Base-by-base conservation (phyloP, 768 basidiomycete genomes). In the Panellus pusillus region DNA sequence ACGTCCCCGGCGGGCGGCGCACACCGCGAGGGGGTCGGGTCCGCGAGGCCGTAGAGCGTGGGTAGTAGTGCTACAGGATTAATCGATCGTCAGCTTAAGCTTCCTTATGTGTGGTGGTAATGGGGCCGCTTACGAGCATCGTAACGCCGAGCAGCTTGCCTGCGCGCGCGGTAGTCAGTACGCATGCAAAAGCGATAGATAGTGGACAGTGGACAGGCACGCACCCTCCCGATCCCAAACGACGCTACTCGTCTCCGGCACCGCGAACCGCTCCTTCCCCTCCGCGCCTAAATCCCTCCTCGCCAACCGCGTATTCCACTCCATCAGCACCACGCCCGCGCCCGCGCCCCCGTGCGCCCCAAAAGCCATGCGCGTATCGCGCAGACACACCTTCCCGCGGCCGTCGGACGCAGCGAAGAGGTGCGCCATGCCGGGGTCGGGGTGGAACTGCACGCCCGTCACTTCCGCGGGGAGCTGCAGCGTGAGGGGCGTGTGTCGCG, bases 301-400 rank as follows among this genome's bases (percentile, higher is more conserved):
- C 17, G 82, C 76, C 11, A 77, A 52, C 54, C 64, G 71, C 8
- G 76, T 76, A 43, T 70, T 74, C 56, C 78, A 78, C 76, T 78
- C 84, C 49, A 55, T 74, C 52, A 78, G 78, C 8, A 89, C 81
- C 1, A 86, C 71, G 0, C 87, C 87, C n/a, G n/a, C n/a, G 12
- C 78, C 66, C 15, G 73, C 66, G 2, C 77, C 73, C 32, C 82
- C 68, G 11, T 65, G 66, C 15, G 67, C 66, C 17, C 85, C 84
- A 66, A 90, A 91, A 0, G 86, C 80, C 86, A 89, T 90, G 12
- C 89, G 75, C 14, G 72, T 70, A 66, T 92, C 89, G 14, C 87
- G 80, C 52, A 92, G 79, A 59, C 77, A 82, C 3, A 90, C 83
- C 19, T 69, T 67, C 4, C 89, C 88, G 14, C 63, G 68, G 11